phyloP scores from a whole-genome alignment of 78 protist species.

The Andalucia godoyi region DNA sequence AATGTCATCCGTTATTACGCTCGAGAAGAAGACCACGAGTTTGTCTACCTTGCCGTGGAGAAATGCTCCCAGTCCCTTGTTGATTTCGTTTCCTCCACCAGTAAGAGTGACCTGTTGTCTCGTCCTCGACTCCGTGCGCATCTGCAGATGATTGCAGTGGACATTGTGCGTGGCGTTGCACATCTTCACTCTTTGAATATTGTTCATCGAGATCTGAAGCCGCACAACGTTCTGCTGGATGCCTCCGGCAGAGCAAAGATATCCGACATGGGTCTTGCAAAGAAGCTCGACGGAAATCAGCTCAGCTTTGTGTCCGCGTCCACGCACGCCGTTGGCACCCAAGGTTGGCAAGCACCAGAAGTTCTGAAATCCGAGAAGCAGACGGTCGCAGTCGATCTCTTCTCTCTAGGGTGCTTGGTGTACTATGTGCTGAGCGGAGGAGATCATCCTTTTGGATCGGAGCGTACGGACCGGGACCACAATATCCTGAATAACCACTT shows the following conservation, averaged over 20 bases:
- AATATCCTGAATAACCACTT: slow-evolving; percentile 33
- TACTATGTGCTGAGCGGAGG: slow-evolving; percentile 44
- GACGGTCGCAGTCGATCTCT: slow-evolving; percentile 60
- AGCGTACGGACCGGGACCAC: slow-evolving; percentile 34
- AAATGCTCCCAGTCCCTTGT: not conserved
- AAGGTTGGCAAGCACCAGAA: slow-evolving; percentile 81
- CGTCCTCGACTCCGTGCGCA: too few relatives aligned
- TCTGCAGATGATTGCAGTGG: not conserved
- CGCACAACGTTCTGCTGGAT: slow-evolving; percentile 36
- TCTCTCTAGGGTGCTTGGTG: slow-evolving; percentile 56
- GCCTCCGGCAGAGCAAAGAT: slow-evolving; percentile 2
- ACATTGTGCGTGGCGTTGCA: slow-evolving; percentile 12
- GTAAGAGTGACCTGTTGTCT: too few relatives aligned
- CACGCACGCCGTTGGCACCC: slow-evolving; percentile 37
- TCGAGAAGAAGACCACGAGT: slow-evolving; percentile 41
- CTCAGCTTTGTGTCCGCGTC: slow-evolving; percentile 24
- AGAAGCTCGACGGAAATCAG: slow-evolving; percentile 30
- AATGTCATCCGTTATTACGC: slow-evolving; percentile 61
- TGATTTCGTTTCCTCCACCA: not conserved
- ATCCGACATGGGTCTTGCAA: slow-evolving; percentile 29
- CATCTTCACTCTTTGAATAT: slow-evolving; percentile 35
- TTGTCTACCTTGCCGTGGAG: slow-evolving; percentile 19
- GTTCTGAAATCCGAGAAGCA: slow-evolving; percentile 13
- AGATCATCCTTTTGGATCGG: slow-evolving; percentile 69
- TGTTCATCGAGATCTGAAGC: slow-evolving; percentile 31